These are phyloP conservation scores for Gastrolobium bilobum DNA, from an alignment of 306 rosid genomes.

Conservation along the genomic window DNA sequence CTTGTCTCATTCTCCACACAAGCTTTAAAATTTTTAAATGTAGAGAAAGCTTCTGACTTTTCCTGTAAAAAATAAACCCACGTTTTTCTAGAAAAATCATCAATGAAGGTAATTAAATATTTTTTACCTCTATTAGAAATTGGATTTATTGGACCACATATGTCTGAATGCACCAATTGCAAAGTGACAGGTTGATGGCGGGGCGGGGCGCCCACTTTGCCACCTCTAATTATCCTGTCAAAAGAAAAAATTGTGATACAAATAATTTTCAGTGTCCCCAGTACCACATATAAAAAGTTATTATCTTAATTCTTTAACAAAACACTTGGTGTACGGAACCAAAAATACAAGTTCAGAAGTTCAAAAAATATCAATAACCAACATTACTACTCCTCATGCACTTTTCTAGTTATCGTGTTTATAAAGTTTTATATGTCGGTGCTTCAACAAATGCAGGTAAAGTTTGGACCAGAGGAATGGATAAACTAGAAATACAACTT, in stretches of 20 bases:
- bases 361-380: constrained; percentile 19
- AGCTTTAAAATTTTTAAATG: too few relatives aligned
- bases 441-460: constrained; percentile 90
- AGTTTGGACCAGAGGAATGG: constrained; percentile 85
- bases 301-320: not conserved
- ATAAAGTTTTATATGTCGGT: constrained; percentile 76
- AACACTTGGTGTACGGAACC: not conserved
- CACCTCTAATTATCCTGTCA: not conserved
- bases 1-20: too few relatives aligned
- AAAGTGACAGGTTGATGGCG: too few relatives aligned
- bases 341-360: constrained; percentile 6
- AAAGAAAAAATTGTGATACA: not conserved
- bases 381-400: constrained; percentile 45
- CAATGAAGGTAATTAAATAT: too few relatives aligned
- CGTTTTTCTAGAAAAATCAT: too few relatives aligned
- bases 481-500: constrained; percentile 77
- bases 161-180: too few relatives aligned
- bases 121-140: too few relatives aligned
- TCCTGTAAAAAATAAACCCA: too few relatives aligned
- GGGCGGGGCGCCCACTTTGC: too few relatives aligned
- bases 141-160: too few relatives aligned
- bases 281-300: constrained; percentile 27
- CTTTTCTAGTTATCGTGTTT: constrained; percentile 64
- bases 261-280: constrained; percentile 41
- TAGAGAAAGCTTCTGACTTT: too few relatives aligned